Conservation (phyloP, 192 early-diverging fungal genomes). For the Coemansia sp. region DNA sequence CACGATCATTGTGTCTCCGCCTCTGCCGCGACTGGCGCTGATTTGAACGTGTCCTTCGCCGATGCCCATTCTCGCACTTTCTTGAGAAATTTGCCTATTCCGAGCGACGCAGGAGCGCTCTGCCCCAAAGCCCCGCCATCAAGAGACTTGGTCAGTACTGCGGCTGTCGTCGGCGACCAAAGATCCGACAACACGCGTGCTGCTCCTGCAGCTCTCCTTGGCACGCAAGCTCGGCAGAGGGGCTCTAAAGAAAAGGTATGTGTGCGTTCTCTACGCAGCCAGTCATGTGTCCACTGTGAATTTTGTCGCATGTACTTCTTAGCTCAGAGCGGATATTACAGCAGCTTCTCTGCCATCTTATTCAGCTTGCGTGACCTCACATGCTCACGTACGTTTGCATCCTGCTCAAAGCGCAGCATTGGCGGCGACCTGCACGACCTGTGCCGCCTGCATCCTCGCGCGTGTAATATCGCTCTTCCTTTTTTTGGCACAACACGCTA, state of each 20-base stretch:
- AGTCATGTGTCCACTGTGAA: not conserved
- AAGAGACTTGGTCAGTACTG: too few relatives aligned
- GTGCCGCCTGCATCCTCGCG: too few relatives aligned
- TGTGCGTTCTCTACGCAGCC: not conserved
- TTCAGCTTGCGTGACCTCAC: not conserved
- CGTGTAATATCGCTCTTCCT: too few relatives aligned
- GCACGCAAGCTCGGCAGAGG: not conserved
- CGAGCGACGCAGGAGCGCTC: too few relatives aligned
- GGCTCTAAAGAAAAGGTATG: not conserved
- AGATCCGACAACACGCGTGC: not conserved
- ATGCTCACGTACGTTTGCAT: constrained; percentile 1
- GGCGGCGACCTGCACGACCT: too few relatives aligned
- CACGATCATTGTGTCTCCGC: not conserved
- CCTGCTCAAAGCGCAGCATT: not conserved
- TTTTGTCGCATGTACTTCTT: not conserved
- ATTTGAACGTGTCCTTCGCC: not conserved
- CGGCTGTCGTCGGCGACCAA: not conserved
- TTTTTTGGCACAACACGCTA: too few relatives aligned
- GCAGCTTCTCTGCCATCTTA: not conserved
- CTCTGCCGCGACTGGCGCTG: not conserved
- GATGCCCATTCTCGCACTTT: not conserved
- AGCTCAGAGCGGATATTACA: constrained; percentile 1
- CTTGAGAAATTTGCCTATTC: not conserved
- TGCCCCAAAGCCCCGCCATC: too few relatives aligned
- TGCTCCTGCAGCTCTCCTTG: not conserved